phyloP scores from a whole-genome alignment of 139 green algal species.

The Gonium pectorale region DNA sequence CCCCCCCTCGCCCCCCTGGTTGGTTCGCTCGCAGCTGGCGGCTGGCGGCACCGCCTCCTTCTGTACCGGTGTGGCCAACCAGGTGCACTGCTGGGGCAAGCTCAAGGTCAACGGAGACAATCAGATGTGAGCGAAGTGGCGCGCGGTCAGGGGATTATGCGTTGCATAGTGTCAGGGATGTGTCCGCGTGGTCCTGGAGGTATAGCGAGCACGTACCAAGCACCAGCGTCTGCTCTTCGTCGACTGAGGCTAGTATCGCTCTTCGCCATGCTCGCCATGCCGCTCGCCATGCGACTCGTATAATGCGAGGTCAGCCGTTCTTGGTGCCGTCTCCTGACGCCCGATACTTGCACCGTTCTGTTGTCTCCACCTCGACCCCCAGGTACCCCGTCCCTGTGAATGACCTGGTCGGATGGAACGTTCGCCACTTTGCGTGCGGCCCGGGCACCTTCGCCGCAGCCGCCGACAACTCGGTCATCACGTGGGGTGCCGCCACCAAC shows the following conservation, averaged over 20 bases:
- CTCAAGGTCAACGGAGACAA: constrained; percentile 92
- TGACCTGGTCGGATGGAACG: constrained; percentile 90
- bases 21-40: constrained; percentile 23
- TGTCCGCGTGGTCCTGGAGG: too few relatives aligned
- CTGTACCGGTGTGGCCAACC: constrained; percentile 76
- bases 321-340: too few relatives aligned
- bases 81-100: constrained; percentile 95
- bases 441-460: constrained; percentile 81
- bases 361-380: background rate
- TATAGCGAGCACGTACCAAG: too few relatives aligned
- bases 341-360: background rate
- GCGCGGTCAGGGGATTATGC: too few relatives aligned
- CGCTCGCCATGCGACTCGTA: too few relatives aligned
- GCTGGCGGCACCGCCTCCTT: constrained; percentile 73
- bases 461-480: constrained; percentile 85
- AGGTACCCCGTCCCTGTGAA: constrained; percentile 89
- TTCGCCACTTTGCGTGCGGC: constrained; percentile 84
- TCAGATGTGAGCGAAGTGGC: constrained; percentile 95
- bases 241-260: too few relatives aligned
- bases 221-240: too few relatives aligned
- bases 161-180: too few relatives aligned
- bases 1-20: background rate
- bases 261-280: too few relatives aligned
- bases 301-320: too few relatives aligned
- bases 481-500: constrained; percentile 87